phyloP scores from a whole-genome alignment of 2,329 filamentous ascomycete genomes.

The Parasarocladium wereldwijsianum region DNA sequence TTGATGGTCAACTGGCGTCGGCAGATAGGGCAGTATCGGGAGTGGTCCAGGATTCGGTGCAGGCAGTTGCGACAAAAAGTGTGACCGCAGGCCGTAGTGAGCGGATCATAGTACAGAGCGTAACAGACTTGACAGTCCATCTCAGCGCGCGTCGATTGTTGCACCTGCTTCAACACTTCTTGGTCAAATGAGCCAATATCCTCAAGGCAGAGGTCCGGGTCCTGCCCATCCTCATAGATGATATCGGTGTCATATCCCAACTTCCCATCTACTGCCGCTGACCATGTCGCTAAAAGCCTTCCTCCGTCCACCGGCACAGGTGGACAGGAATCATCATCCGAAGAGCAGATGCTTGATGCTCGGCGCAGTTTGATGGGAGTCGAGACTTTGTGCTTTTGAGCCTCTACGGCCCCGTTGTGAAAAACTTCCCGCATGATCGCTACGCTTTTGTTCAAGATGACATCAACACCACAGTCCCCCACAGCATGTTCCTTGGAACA shows the following conservation, averaged over 20 bases:
- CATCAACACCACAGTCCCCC: conserved; percentile 64
- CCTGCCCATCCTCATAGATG: conserved; percentile 24
- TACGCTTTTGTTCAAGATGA: conserved; percentile 60
- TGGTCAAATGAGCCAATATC: conserved; percentile 5
- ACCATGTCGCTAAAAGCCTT: conserved; percentile 50
- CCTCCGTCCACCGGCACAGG: conserved; percentile 33
- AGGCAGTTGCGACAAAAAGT: conserved; percentile 78
- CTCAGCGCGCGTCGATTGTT: conserved; percentile 49
- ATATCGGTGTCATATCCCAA: conserved; percentile 42
- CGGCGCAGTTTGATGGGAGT: conserved; percentile 10
- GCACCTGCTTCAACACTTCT: conserved; percentile 35
- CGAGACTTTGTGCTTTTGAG: conserved; percentile 12
- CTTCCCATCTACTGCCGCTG: conserved; percentile 45
- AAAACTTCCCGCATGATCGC: conserved; percentile 43
- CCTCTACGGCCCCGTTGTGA: conserved; percentile 19
- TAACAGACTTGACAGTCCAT: conserved; percentile 87
- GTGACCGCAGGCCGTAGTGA: conserved; percentile 78
- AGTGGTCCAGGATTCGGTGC: conserved; percentile 61
- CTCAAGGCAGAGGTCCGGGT: conserved; percentile 9
- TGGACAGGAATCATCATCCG: no score
- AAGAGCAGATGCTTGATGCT: no score
- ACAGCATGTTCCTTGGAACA: conserved; percentile 61
- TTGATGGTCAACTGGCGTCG: conserved; percentile 45
- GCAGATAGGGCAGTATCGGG: conserved; percentile 67
- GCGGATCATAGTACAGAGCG: conserved; percentile 62